Conservation (phyloP, 83 land plant genomes). For the Picea engelmannii region DNA sequence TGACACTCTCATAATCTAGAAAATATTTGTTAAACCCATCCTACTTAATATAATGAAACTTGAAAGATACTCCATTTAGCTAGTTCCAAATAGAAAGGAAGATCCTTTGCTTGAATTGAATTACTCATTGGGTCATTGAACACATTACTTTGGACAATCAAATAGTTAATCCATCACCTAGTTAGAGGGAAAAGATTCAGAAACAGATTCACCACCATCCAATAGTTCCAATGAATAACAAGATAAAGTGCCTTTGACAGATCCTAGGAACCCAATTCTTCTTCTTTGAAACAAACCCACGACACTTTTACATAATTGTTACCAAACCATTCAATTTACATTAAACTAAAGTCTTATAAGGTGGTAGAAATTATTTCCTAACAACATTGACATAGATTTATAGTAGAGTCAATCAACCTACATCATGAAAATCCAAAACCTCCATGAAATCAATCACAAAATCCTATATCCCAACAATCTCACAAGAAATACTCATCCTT, state of each 20-base stretch:
- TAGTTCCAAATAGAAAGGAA: no score
- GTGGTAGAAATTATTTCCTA: background rate
- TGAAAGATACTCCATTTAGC: no score
- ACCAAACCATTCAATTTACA: no score
- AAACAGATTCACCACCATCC: no score
- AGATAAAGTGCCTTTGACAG: background rate
- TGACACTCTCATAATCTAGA: no score
- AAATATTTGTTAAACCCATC: no score
- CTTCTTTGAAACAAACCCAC: background rate
- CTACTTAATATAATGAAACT: no score
- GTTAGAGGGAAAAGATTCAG: no score
- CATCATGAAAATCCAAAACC: background rate
- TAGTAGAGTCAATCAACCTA: background rate
- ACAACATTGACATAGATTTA: background rate
- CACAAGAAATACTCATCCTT: background rate
- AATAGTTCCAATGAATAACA: background rate
- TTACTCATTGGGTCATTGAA: no score
- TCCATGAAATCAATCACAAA: background rate
- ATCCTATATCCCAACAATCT: background rate
- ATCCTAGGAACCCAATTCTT: background rate
- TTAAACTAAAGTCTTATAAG: background rate
- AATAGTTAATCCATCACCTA: no score
- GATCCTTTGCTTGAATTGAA: no score
- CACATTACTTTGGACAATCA: no score
- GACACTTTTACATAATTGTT: background rate